Conservation (phyloP, 305 asterid species). For the Solanum aculeatissimum region DNA sequence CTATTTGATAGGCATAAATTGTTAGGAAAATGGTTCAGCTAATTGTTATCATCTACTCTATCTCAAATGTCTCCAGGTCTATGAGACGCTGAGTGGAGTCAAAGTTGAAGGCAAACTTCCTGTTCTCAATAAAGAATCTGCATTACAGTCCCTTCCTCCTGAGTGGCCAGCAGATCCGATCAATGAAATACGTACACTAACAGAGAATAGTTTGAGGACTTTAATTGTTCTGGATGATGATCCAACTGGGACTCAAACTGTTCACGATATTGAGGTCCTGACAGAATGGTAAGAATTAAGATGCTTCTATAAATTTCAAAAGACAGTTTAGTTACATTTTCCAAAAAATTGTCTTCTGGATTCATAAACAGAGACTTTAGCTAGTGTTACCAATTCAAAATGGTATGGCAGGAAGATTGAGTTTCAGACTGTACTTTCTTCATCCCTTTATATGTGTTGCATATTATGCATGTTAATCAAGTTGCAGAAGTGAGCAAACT, state of each 20-base stretch:
- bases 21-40: neutral
- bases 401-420: neutral
- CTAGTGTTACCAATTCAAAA: neutral
- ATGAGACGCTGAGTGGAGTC: conserved; percentile 91
- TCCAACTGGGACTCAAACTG: conserved; percentile 99
- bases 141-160: conserved; percentile 70
- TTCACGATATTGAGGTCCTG: conserved; percentile 84
- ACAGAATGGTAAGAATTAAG: conserved; percentile 70
- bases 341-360: neutral
- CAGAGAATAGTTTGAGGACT: conserved; percentile 52
- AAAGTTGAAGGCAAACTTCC: conserved; percentile 75
- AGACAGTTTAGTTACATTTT: neutral
- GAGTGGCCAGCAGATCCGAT: conserved; percentile 76
- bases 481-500: neutral
- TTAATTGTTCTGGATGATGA: conserved; percentile 96
- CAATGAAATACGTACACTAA: conserved; percentile 50
- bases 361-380: neutral
- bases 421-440: neutral
- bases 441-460: neutral
- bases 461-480: neutral
- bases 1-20: neutral
- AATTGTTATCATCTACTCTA: neutral
- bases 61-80: conserved; percentile 44
- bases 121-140: conserved; percentile 52
- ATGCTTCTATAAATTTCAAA: neutral